Percentiles rank a stretch among this genome's conserved stretches.
Conservation (phyloP, 2,329 filamentous ascomycete genomes). For the Fusarium nodosum region DNA sequence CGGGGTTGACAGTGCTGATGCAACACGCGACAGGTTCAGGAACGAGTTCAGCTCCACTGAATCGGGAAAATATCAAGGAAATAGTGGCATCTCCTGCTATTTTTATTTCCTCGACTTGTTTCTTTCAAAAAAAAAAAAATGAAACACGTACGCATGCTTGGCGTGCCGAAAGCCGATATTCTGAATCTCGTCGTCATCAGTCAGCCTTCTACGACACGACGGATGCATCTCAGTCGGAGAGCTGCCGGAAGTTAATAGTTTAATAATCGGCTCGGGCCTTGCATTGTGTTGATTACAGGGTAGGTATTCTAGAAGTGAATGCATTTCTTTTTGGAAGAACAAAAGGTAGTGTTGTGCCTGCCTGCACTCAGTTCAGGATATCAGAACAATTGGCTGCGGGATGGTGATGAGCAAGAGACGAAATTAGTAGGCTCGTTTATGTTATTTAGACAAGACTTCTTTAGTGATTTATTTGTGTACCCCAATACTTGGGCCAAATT, state of each 20-base stretch:
- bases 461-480: not conserved
- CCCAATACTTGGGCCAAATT: not conserved
- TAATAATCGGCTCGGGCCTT: not conserved
- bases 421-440: not conserved
- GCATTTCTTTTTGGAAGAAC: no score
- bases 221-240: slow-evolving; percentile 2
- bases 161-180: slow-evolving; percentile 24
- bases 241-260: not conserved
- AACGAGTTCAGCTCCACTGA: slow-evolving; percentile 25
- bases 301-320: no score
- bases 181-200: slow-evolving; percentile 30
- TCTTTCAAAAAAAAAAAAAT: not conserved
- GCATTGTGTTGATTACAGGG: no score
- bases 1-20: slow-evolving; percentile 23
- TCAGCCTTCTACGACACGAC: slow-evolving; percentile 10
- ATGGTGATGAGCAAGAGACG: not conserved
- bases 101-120: slow-evolving; percentile 19
- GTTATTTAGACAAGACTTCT: not conserved
- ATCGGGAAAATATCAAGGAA: slow-evolving; percentile 35
- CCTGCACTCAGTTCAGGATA: no score
- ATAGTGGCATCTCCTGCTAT: slow-evolving; percentile 12
- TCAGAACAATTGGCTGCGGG: no score
- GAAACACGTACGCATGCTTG: not conserved
- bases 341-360: no score
- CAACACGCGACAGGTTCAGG: slow-evolving; percentile 31